Base-by-base conservation (phyloP, 1,139 yeast species). In the Pneumocystis oryctolagi region DNA sequence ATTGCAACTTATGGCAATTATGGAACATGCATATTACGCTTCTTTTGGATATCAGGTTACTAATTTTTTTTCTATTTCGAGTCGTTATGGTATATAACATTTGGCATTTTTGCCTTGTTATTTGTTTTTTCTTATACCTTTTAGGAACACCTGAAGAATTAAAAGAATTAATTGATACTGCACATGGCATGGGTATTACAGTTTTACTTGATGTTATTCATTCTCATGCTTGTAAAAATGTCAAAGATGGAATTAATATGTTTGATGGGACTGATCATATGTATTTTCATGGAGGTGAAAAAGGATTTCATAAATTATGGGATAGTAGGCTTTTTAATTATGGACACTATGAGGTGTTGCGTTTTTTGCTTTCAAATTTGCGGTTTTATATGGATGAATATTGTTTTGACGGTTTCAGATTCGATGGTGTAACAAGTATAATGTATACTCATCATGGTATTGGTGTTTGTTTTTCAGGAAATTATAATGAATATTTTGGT, bases 21-120 rank as follows among this genome's bases (percentile, higher is more conserved):
- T 92, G 98, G 98, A 92, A 74, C 98, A 92, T 73, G 97, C 98
- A 0, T 92, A 92, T 74, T 92, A 92, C 72, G 98, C 97, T 1
- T 88, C 96, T 0, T 92, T 92, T 73, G 98, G 98, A 5, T 92
- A 92, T 73, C 98, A 92, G 73, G 84, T 92, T 39, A 90, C 97
- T 56, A 87, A 86, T 65, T 92, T 90, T 72, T 92, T 88, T 73
- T 97, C 97, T 0, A 80, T 82, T 35, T 84, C 94, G 58, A 89
- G 97, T 8, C 80, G 97, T 67, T 92, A 79, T 70, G 98, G 98
- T 34, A 34, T 34, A 25, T 2, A n/a, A n/a, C 16, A 18, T 20
- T 25, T 20, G n/a, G n/a, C n/a, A 42, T 42, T 8, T 42, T 18
- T 20, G 6, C 12, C 16, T 6, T 6, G n/a, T 20, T 4, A 25